Evolutionary conservation across 352 stramenopile species (phyloP).

Genomic region (Globisporangium apiculatum): DNA sequence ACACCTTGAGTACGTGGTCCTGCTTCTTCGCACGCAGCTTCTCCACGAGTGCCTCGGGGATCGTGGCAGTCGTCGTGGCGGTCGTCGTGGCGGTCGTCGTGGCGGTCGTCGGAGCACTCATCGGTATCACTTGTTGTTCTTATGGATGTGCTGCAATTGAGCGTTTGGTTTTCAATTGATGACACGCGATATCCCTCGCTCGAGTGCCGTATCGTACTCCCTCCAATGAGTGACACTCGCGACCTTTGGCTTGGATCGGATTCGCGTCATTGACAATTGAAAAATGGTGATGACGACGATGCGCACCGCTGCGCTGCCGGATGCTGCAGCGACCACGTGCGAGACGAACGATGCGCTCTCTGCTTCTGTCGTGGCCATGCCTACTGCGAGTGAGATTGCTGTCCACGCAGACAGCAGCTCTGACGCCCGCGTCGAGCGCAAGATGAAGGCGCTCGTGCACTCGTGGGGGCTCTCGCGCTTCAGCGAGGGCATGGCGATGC

Average conservation of each 20-base stretch:
- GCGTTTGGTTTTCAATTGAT: no score
- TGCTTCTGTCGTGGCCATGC: neutral
- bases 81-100: slow-evolving; percentile 2
- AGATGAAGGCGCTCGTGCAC: slow-evolving; percentile 35
- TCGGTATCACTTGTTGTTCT: neutral
- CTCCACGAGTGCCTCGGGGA: slow-evolving; percentile 22
- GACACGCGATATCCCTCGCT: no score
- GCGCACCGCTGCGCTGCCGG: neutral
- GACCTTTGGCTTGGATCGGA: neutral
- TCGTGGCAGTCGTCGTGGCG: slow-evolving; percentile 12
- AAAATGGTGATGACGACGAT: neutral
- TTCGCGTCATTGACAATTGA: neutral
- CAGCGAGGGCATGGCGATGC: slow-evolving; percentile 53
- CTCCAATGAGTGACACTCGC: no score
- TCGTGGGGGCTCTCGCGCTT: slow-evolving; percentile 63
- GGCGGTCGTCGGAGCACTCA: slow-evolving; percentile 5
- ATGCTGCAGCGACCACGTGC: neutral
- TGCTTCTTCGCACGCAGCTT: slow-evolving; percentile 39
- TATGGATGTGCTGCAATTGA: neutral
- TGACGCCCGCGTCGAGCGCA: slow-evolving; percentile 17
- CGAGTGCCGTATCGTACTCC: no score
- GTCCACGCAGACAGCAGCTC: neutral
- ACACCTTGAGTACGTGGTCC: slow-evolving; percentile 66
- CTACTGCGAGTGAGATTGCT: neutral
- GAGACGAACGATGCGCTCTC: neutral